Conservation (phyloP, 2,329 filamentous ascomycete species). For the Ophiostoma sp. region DNA sequence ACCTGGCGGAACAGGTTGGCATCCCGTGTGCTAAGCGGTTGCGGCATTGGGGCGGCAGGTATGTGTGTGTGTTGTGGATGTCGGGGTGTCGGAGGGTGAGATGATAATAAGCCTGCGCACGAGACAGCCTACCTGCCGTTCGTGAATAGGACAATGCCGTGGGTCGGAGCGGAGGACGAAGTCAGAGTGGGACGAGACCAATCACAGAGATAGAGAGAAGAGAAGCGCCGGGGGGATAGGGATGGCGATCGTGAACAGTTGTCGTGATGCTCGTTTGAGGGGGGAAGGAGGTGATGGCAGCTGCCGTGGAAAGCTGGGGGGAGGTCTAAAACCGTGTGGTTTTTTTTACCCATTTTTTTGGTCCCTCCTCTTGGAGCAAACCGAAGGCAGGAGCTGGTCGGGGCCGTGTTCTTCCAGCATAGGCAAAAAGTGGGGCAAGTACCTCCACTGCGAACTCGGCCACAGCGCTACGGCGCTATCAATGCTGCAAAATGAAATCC, state of each 20-base stretch:
- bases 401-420: conserved; percentile 29
- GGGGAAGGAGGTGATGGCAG: neutral
- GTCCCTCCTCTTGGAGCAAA: neutral
- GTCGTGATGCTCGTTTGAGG: conserved; percentile 13
- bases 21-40: conserved; percentile 82
- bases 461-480: neutral
- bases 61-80: neutral
- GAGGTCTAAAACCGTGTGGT: conserved; percentile 23
- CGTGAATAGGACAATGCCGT: neutral
- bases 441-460: neutral
- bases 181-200: neutral
- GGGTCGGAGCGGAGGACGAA: neutral
- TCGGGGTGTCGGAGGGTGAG: conserved; percentile 17
- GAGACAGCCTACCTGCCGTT: conserved; percentile 15
- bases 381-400: conserved; percentile 24
- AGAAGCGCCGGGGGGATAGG: neutral
- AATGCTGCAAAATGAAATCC: neutral
- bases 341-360: conserved; percentile 15
- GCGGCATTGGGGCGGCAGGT: conserved; percentile 57
- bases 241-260: neutral
- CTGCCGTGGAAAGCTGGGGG: neutral
- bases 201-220: neutral
- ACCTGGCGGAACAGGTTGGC: conserved; percentile 90
- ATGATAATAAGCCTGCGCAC: conserved; percentile 11
- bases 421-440: conserved; percentile 11